These are phyloP conservation scores for Pseudomassariella vexata DNA, from an alignment of 2,329 filamentous ascomycete genomes.

Conservation along the genomic window DNA sequence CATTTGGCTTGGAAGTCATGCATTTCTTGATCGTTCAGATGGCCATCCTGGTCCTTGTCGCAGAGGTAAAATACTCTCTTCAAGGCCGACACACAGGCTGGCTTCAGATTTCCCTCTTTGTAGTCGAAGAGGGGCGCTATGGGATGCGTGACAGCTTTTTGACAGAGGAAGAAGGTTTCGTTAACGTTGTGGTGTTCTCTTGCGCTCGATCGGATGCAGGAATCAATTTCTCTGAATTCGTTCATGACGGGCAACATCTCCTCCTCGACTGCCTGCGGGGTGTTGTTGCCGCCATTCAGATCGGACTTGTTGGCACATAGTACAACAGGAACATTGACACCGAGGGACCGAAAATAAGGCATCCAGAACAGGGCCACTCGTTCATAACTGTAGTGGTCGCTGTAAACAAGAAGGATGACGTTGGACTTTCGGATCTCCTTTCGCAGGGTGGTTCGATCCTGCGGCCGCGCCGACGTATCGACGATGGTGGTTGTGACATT, in stretches of 20 bases:
- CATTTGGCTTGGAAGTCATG: constrained; percentile 85
- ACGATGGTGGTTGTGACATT: constrained; percentile 97
- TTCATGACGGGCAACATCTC: constrained; percentile 98
- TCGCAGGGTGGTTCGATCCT: constrained; percentile 82
- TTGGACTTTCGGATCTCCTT: constrained; percentile 97
- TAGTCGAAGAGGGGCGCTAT: constrained; percentile 96
- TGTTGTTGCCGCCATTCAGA: constrained; percentile 65
- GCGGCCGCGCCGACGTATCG: constrained; percentile 91
- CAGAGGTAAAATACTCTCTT: constrained; percentile 92
- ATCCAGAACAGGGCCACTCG: constrained; percentile 96
- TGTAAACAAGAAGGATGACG: constrained; percentile 93
- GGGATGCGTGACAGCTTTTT: constrained; percentile 95
- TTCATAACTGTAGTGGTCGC: constrained; percentile 98
- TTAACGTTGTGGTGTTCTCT: constrained; percentile 91
- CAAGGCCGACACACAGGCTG: constrained; percentile 78
- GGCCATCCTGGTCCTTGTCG: constrained; percentile 93
- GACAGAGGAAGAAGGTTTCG: constrained; percentile 94
- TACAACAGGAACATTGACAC: constrained; percentile 97
- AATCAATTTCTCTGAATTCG: constrained; percentile 98
- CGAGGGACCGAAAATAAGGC: constrained; percentile 93
- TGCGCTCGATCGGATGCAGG: constrained; percentile 90
- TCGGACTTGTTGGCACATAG: constrained; percentile 98
- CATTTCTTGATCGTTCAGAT: constrained; percentile 85
- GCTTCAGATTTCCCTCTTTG: constrained; percentile 85
- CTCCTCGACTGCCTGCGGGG: constrained; percentile 83